Evolutionary conservation across 1,284 basidiomycete genomes (phyloP).

Genomic region (Cryptococcus wingfieldii): DNA sequence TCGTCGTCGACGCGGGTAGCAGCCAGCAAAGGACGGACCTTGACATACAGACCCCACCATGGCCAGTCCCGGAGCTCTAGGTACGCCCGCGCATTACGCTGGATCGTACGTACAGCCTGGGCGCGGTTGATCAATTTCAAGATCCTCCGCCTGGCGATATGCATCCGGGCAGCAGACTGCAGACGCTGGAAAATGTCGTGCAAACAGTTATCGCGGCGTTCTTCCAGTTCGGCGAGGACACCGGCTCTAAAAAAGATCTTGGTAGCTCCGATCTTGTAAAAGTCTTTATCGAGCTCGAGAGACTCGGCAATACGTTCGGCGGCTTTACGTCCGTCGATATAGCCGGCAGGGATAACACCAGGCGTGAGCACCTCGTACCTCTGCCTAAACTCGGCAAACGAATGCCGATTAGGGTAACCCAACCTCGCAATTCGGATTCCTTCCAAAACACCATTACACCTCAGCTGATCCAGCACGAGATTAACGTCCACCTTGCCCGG

Average conservation of each 20-base stretch:
- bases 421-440: constrained; percentile 97
- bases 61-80: constrained; percentile 89
- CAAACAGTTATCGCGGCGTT: constrained; percentile 78
- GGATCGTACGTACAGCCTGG: constrained; percentile 84
- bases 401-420: constrained; percentile 93
- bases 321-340: constrained; percentile 95
- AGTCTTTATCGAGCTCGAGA: constrained; percentile 76
- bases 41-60: constrained; percentile 98
- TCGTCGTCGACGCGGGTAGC: constrained; percentile 93
- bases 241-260: constrained; percentile 99
- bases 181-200: constrained; percentile 86
- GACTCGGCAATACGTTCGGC: constrained; percentile 89
- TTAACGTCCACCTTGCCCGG: constrained; percentile 90
- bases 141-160: constrained; percentile 81
- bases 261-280: constrained; percentile 89
- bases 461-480: constrained; percentile 90
- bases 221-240: constrained; percentile 95
- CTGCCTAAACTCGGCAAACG: constrained; percentile 95
- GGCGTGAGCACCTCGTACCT: constrained; percentile 95
- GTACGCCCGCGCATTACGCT: constrained; percentile 89
- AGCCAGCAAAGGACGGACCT: constrained; percentile 86
- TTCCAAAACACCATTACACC: constrained; percentile 98
- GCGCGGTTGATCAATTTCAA: constrained; percentile 94
- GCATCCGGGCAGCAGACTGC: constrained; percentile 81
- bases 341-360: constrained; percentile 83